These are phyloP conservation scores for Teratosphaeria destructans DNA, from an alignment of 2,329 filamentous ascomycete species.

Conservation along the genomic window DNA sequence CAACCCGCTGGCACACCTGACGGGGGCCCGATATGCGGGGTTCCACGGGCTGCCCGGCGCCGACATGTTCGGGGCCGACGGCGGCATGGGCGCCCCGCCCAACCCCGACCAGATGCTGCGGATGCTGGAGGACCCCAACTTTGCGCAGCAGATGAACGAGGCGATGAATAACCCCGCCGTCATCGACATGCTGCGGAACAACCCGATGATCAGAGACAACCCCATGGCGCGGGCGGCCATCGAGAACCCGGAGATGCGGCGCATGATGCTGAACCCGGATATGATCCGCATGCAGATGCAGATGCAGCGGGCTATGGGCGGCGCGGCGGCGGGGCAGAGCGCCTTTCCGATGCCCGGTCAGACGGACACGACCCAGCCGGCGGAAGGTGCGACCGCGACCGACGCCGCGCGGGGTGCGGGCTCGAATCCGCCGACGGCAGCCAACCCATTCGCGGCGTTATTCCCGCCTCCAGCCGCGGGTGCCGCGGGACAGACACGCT, in stretches of 20 bases:
- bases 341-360: slow-evolving; percentile 83
- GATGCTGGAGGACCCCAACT: slow-evolving; percentile 81
- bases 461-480: slow-evolving; percentile 33
- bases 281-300: slow-evolving; percentile 72
- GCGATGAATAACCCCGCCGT: slow-evolving; percentile 91
- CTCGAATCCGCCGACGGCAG: slow-evolving; percentile 16
- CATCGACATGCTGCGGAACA: slow-evolving; percentile 63
- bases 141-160: slow-evolving; percentile 82
- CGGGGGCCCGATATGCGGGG: slow-evolving; percentile 86
- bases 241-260: slow-evolving; percentile 75
- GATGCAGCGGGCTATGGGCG: slow-evolving; percentile 59
- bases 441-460: slow-evolving; percentile 53
- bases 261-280: slow-evolving; percentile 87
- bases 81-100: slow-evolving; percentile 84
- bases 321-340: slow-evolving; percentile 39
- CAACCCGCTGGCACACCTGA: slow-evolving; percentile 81
- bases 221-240: slow-evolving; percentile 82
- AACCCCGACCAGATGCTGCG: slow-evolving; percentile 69
- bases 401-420: slow-evolving; percentile 13
- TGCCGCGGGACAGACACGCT: slow-evolving; percentile 17
- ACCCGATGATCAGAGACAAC: slow-evolving; percentile 71
- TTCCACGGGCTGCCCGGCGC: slow-evolving; percentile 79
- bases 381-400: slow-evolving; percentile 13
- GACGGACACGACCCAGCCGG: slow-evolving; percentile 62
- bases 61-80: slow-evolving; percentile 86